Base-by-base conservation (phyloP, 2,329 filamentous ascomycete genomes). In the Ambrosiella xylebori region DNA sequence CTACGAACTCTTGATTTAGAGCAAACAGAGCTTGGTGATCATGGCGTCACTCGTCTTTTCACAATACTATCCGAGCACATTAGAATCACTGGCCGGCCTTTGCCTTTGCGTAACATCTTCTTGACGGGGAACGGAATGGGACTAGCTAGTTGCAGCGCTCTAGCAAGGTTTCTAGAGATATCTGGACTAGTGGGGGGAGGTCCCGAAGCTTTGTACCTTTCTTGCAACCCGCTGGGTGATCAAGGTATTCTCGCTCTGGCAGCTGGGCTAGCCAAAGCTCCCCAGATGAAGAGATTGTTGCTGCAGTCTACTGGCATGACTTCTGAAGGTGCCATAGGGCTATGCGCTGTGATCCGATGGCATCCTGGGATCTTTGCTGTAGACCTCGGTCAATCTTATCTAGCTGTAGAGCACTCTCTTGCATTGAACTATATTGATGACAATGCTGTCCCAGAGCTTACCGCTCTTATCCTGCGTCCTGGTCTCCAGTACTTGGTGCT, bases 1-100 rank as follows among this genome's bases (percentile, higher is more conserved):
- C 65, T 78, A 41, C 69, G 73, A 27, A 77, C 75, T 38, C 65
- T 79, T 38, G 75, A 78, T 63, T 66, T 78, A n/a, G 75, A 78
- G 61, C 74, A 77, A 63, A 77, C 74, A 2, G 70, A 76, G 64
- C 67, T 78, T 2, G 71, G 75, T 2, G 71, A 77, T 59, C 68
- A 63, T 7, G 76, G 75, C 58, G 68, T 74, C 12, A 68, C 70
- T 1, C 64, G 67, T 38, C 65, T 77, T 1, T 77, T 77, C 65
- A 63, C 61, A 4, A 65, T 65, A 9, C 64, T 76, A 51, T 67
- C 67, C 3, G 61, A 59, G 11, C 65, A 68, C 54, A 54, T 68
- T 19, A 62, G 63, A 50, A 61, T 63, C 1, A 64, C 68, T 38
- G 65, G 64, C 7, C 57, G 52, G 44, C 64, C 63, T 53, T 62